Conservation (phyloP, 768 basidiomycete genomes). For the Naganishia randhawae region DNA sequence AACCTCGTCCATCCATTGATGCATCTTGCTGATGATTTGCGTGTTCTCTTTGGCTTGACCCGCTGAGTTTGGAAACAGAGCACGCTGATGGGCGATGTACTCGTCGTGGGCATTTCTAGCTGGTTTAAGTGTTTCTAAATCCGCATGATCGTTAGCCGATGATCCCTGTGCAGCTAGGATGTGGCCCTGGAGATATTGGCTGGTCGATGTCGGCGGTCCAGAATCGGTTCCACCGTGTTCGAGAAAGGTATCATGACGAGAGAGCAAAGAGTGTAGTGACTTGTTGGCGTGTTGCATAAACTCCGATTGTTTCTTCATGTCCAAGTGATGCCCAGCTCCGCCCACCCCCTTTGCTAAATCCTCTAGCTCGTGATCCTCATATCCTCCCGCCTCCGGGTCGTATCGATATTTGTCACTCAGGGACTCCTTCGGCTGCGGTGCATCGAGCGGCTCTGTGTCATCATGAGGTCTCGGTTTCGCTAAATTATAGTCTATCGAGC, state of each 20-base stretch:
- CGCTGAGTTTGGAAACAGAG: neutral
- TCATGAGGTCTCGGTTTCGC: neutral
- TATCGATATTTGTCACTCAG: neutral
- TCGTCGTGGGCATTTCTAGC: constrained; percentile 5
- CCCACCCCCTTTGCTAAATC: neutral
- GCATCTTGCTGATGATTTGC: constrained; percentile 2
- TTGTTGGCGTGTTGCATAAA: constrained; percentile 15
- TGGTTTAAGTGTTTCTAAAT: constrained; percentile 3
- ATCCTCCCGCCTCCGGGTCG: too few relatives aligned
- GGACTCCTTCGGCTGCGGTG: neutral
- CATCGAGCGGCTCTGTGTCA: neutral
- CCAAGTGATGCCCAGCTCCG: neutral
- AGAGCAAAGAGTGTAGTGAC: constrained; percentile 7
- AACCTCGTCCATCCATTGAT: constrained; percentile 16
- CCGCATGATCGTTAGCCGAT: neutral
- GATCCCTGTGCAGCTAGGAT: neutral
- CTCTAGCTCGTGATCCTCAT: neutral
- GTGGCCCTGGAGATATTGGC: neutral
- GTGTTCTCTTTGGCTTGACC: constrained; percentile 7
- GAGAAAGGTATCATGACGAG: constrained; percentile 1
- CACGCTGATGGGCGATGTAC: constrained; percentile 5
- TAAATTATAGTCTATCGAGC: neutral
- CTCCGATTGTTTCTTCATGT: constrained; percentile 5
- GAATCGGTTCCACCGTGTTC: constrained; percentile 13
- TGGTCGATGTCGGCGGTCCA: neutral